Evolutionary conservation across 306 rosid genomes (phyloP), one percentile per base, ranked within the genome.

Genomic region (Prosopis cineraria): DNA sequence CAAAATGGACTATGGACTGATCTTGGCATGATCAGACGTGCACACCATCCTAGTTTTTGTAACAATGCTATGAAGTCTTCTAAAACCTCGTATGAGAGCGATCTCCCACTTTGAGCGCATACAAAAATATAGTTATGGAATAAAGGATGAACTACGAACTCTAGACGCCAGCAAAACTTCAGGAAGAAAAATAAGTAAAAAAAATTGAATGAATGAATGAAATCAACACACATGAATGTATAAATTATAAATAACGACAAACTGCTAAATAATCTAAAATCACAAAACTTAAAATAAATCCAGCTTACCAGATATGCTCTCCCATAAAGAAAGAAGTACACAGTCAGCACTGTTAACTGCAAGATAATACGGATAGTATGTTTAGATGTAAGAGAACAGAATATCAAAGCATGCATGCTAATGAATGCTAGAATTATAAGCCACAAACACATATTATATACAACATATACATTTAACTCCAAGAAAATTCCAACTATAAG

Each of bases 281-380:
- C 45, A 68, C 43, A 33, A 31, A 13, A 60, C 45, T 33, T 53
- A 33, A 68, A 43, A 25, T 70, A n/a, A 77, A 72, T 68, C 70
- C 71, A 82, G 81, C 97, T 80, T 83, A 94, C 97, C 93, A 94
- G 69, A 86, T 94, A 94, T 1, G 85, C 48, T 83, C 83, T 92
- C 77, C 98, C 98, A 74, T 92, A 94, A 41, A 94, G 97, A 80
- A 92, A 94, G 80, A 87, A 31, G 82, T 85, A 94, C 10, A 94
- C 97, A 47, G 94, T 89, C 80, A 92, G 87, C 88, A 94, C 98
- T 0, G 95, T 92, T 85, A 94, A 84, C 98, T 94, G 97, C 92
- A 94, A 60, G 66, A 66, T 71, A 62, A 75, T 36, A 52, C 30
- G 78, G 39, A 50, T 41, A 58, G 47, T 70, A 69, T 45, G 25